These are phyloP conservation scores for Leccinum pseudoinsigne DNA, from an alignment of 1,284 basidiomycete species.

Conservation along the genomic window DNA sequence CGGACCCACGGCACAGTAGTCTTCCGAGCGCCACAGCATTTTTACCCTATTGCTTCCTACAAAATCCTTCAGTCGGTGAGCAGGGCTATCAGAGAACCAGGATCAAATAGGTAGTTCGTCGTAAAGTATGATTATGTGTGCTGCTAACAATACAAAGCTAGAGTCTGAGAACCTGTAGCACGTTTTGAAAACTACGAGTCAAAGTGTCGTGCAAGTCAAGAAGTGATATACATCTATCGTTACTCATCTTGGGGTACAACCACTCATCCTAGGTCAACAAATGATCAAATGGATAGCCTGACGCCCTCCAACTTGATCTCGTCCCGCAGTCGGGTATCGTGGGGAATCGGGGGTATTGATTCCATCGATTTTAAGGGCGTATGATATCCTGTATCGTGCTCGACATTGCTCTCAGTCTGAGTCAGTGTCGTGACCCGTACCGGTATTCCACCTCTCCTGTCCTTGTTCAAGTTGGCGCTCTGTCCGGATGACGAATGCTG, in stretches of 20 bases:
- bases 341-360: neutral
- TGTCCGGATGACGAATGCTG: neutral
- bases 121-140: neutral
- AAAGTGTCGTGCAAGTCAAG: neutral
- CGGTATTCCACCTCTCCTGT: neutral
- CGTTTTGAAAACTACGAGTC: neutral
- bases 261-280: neutral
- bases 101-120: neutral
- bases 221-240: neutral
- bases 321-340: neutral
- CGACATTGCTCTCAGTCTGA: neutral
- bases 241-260: neutral
- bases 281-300: neutral
- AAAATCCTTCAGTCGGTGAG: neutral
- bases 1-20: neutral
- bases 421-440: neutral
- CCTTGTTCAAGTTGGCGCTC: neutral
- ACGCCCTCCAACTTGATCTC: neutral
- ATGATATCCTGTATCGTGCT: neutral
- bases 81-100: neutral
- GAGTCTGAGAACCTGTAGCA: neutral
- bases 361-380: neutral
- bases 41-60: neutral
- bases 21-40: neutral
- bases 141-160: neutral